Conservation (phyloP, 257 asterid genomes). For the Nicotiana tabacum region DNA sequence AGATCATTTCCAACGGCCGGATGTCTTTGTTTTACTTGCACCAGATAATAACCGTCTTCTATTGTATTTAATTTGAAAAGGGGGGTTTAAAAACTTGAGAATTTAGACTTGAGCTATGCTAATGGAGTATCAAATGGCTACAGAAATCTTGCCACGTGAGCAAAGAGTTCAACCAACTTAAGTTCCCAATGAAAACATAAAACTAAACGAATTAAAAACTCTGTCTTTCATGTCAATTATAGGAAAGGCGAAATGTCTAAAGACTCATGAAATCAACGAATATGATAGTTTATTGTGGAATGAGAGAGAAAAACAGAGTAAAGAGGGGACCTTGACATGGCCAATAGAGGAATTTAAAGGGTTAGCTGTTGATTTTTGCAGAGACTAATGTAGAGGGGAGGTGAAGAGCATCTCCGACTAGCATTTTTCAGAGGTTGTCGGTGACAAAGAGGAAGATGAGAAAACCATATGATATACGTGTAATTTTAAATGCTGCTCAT, state of each 20-base stretch:
- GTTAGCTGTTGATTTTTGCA: not conserved
- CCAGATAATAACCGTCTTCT: not conserved
- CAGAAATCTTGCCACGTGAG: not conserved
- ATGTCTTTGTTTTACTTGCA: not conserved
- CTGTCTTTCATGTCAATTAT: not conserved
- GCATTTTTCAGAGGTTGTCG: not conserved
- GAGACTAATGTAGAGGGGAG: not conserved
- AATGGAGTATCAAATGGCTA: not conserved
- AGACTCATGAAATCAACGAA: not conserved
- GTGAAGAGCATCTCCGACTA: not conserved
- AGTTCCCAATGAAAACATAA: not conserved
- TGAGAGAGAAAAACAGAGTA: not conserved
- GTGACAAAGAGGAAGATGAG: not conserved
- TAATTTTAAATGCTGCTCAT: not conserved
- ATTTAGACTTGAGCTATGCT: not conserved
- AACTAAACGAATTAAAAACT: not conserved
- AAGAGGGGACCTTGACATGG: conserved; percentile 12
- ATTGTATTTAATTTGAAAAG: not conserved
- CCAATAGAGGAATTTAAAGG: not conserved
- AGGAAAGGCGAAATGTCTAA: not conserved
- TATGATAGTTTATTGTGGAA: not conserved
- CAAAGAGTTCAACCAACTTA: not conserved
- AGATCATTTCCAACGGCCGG: not conserved
- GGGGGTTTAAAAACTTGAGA: not conserved
- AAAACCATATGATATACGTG: not conserved